A percentile compares a stretch with the other conserved stretches of the same genome.
phyloP scores from a whole-genome alignment of 768 basidiomycete species.

The Suillus clintonianus region DNA sequence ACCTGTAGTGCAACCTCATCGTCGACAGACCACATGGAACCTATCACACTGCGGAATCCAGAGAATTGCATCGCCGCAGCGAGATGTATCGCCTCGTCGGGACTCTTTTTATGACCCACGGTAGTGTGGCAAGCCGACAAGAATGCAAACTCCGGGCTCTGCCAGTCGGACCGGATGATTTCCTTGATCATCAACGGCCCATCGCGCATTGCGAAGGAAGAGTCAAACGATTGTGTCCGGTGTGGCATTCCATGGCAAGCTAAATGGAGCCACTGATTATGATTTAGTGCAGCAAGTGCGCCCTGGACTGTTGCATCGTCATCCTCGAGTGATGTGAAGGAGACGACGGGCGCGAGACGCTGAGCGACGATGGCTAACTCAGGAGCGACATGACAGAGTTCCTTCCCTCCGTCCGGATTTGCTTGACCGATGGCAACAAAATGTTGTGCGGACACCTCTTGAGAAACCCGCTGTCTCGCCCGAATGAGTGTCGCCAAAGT shows the following conservation, averaged over 20 bases:
- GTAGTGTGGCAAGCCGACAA: constrained; percentile 27
- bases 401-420: no score
- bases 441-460: no score
- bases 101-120: constrained; percentile 11
- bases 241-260: constrained; percentile 21
- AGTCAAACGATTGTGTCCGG: constrained; percentile 10
- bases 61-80: constrained; percentile 23
- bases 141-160: constrained; percentile 18
- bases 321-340: not conserved
- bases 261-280: constrained; percentile 16
- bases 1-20: constrained; percentile 12
- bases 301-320: not conserved
- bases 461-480: no score
- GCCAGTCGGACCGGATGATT: constrained; percentile 11
- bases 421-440: no score
- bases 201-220: constrained; percentile 16
- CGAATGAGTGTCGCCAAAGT: no score
- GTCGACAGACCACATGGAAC: constrained; percentile 23
- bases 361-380: no score
- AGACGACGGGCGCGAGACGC: no score
- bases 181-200: constrained; percentile 10
- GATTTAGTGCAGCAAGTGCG: constrained; percentile 4
- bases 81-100: constrained; percentile 22
- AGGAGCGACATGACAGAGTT: no score
- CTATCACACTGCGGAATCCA: constrained; percentile 21